Conservation (phyloP, 2,329 filamentous ascomycete genomes). For the Colletotrichum eremochloae region DNA sequence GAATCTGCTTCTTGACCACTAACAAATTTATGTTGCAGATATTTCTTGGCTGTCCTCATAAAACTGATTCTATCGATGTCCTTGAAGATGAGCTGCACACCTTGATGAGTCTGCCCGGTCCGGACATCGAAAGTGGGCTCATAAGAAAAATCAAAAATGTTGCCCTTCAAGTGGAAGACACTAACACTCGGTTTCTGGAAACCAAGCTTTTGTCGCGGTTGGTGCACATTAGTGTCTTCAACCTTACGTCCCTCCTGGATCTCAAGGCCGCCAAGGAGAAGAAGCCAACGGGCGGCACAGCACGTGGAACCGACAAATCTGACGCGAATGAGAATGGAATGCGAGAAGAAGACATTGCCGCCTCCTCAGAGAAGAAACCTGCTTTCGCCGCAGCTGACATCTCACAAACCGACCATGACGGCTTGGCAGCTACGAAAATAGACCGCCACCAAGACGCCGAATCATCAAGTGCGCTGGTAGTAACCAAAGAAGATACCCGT, state of each 20-base stretch:
- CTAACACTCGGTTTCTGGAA: neutral
- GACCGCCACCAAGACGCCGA: neutral
- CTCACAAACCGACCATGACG: neutral
- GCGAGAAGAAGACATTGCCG: neutral
- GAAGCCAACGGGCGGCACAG: neutral
- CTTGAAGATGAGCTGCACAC: neutral
- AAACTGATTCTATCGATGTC: neutral
- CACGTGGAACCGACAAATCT: neutral
- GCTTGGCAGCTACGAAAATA: neutral
- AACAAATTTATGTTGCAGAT: neutral
- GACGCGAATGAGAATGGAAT: neutral
- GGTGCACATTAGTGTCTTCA: neutral
- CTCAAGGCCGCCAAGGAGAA: neutral
- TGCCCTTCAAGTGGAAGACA: neutral
- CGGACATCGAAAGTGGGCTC: neutral
- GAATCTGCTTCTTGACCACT: neutral
- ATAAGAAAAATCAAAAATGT: neutral
- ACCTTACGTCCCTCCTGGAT: neutral
- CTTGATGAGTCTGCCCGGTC: neutral
- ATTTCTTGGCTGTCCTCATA: conserved; percentile 5
- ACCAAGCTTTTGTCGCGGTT: neutral
- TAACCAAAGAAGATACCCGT: neutral
- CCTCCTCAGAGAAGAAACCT: neutral
- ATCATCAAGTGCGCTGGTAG: neutral
- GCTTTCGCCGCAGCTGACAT: neutral